Evolutionary conservation across 352 stramenopile species (phyloP), one percentile per base, ranked within the genome.

Genomic region (Globisporangium orthogonon): DNA sequence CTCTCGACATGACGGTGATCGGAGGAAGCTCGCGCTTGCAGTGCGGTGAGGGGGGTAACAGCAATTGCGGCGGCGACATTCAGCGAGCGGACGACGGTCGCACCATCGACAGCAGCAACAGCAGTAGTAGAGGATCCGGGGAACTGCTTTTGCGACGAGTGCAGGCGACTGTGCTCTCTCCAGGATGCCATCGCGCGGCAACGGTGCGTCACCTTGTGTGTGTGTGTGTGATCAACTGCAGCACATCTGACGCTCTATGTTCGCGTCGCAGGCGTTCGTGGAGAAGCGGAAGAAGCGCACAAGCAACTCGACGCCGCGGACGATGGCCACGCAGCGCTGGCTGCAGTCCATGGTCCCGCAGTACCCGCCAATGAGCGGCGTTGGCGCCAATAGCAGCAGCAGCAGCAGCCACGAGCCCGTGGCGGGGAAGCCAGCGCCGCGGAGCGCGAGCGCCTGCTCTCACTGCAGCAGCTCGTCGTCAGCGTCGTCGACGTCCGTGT

Each of bases 281-380:
- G 78, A 86, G 50, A 89, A 89, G 54, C 71, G 78, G 7, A 73
- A 72, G 48, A 69, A 70, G 41, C 76, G 78, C 10, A 51, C 76
- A 3, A 54, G 65, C 29, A 79, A 81, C 56, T 60, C 65, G 41
- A 89, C 78, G 1, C 78, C 78, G 0, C 71, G 78, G 11, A 89
- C 78, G 1, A 71, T 83, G 59, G 78, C 78, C 3, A 89, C 78
- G 0, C 76, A 86, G 54, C 66, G 74, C 28, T 89, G 78, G 78
- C 69, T 89, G 17, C 74, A 78, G 54, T 83, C 77, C 4, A 61
- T 86, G 50, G 73, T 76, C 23, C 46, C 29, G 15, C 30, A 40
- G 3, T 39, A 39, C 18, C 40, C 9, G 10, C 23, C 55, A 2
- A 43, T 23, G 23, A 23, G 23, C 23, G 23, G 23, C 23, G 23